phyloP scores from a whole-genome alignment of 768 basidiomycete genomes.

The Tricholoma matsutake region DNA sequence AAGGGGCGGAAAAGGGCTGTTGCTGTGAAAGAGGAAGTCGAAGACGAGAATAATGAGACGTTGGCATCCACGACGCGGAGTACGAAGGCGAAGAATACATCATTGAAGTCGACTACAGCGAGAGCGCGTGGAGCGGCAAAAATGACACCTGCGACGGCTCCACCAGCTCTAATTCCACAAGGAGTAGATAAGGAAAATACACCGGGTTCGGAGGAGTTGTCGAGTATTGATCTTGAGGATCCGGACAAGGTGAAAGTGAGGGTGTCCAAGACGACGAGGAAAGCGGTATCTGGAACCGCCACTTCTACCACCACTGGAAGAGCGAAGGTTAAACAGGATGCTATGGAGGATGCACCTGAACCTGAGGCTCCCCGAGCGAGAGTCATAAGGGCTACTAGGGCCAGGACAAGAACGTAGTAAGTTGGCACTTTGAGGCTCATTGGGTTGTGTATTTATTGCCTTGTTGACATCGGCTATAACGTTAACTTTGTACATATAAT shows the following conservation, averaged over 20 bases:
- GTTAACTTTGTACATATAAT: too few relatives aligned
- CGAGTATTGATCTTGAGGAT: slow-evolving; percentile 23
- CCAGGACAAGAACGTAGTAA: slow-evolving; percentile 31
- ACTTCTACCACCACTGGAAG: slow-evolving; percentile 4
- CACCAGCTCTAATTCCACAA: slow-evolving; percentile 26
- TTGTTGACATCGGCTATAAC: too few relatives aligned
- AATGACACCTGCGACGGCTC: slow-evolving; percentile 34
- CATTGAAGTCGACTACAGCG: slow-evolving; percentile 16
- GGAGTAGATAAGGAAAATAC: slow-evolving; percentile 42
- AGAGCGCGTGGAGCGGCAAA: slow-evolving; percentile 15
- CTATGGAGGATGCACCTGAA: slow-evolving; percentile 16
- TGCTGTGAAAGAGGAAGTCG: slow-evolving; percentile 16
- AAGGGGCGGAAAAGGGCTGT: slow-evolving; percentile 19
- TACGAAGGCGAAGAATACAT: slow-evolving; percentile 11
- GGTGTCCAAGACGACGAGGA: slow-evolving; percentile 32
- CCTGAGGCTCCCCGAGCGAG: slow-evolving; percentile 17
- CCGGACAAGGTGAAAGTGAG: slow-evolving; percentile 37
- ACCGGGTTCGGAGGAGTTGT: slow-evolving; percentile 22
- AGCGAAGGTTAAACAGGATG: slow-evolving; percentile 23
- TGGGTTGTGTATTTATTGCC: too few relatives aligned
- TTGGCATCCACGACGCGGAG: slow-evolving; percentile 5
- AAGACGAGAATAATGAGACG: slow-evolving; percentile 4
- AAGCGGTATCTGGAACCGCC: slow-evolving; percentile 15
- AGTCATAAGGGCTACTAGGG: slow-evolving; percentile 27
- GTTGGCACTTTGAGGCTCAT: too few relatives aligned